These are phyloP conservation scores for Dimargaris verticillata DNA, from an alignment of 192 early-diverging fungal genomes.

Conservation along the genomic window DNA sequence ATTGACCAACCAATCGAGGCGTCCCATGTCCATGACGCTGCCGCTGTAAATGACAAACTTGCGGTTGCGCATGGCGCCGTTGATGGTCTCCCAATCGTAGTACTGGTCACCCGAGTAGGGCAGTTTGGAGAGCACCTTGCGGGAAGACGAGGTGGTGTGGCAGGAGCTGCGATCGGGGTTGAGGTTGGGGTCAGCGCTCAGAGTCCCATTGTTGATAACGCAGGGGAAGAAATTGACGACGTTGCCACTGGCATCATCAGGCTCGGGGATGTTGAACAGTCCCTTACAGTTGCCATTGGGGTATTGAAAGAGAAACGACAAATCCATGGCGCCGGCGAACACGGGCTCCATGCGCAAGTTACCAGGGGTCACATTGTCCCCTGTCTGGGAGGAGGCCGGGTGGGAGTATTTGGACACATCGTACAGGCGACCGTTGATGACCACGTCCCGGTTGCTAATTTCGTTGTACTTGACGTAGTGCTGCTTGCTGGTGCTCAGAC, in stretches of 20 bases:
- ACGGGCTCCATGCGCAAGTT: constrained; percentile 36
- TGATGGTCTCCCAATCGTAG: constrained; percentile 51
- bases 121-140: constrained; percentile 25
- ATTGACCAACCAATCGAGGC: constrained; percentile 37
- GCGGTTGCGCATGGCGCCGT: constrained; percentile 21
- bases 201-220: constrained; percentile 34
- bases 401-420: constrained; percentile 42
- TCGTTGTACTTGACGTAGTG: constrained; percentile 29
- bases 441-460: constrained; percentile 32
- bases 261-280: constrained; percentile 19
- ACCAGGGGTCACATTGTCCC: constrained; percentile 18
- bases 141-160: constrained; percentile 33
- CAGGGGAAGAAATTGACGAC: constrained; percentile 57
- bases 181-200: constrained; percentile 22
- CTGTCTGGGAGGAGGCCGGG: constrained; percentile 23
- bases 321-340: constrained; percentile 47
- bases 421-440: constrained; percentile 46
- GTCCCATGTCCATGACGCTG: constrained; percentile 51
- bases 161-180: constrained; percentile 38
- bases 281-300: constrained; percentile 50
- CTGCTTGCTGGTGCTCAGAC: constrained; percentile 21
- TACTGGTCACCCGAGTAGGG: constrained; percentile 34
- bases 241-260: constrained; percentile 20
- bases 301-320: constrained; percentile 64
- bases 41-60: constrained; percentile 60